Base-by-base conservation (phyloP, 1,139 yeast species). In the Kluyveromyces marxianus region DNA sequence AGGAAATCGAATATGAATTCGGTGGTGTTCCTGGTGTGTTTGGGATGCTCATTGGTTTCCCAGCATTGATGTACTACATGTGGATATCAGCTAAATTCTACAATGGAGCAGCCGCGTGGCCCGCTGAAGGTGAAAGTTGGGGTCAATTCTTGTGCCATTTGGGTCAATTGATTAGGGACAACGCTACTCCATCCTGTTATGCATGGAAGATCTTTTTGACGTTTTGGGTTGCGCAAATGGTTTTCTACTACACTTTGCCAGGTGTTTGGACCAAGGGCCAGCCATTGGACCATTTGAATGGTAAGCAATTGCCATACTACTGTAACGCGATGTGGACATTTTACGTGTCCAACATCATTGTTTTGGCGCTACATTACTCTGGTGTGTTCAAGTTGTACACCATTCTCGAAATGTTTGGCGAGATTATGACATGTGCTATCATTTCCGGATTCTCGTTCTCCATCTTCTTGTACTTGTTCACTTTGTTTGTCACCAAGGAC, bases 191-290 rank as follows among this genome's bases (percentile, higher is more conserved):
- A 27, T 71, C 86, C 3, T 57, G 65, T 46, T 70, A 72, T 46
- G 79, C 90, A 0, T 83, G 94, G 81, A 67, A 72, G 35, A 74
- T 85, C 46, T 92, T 89, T 65, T 72, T 83, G 53, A 69, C 76
- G 0, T 92, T 86, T 63, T 74, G 89, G 58, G 47, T 77, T n/a
- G 66, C 78, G 45, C 97, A 92, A 69, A 81, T 75, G 8, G 53
- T 76, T 25, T 83, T 89, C 57, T 92, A 92, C 67, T 80, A 85
- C 58, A 79, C 83, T n/a, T 73, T 90, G 58, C 98, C 98, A 4
- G 98, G 98, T 45, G 72, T 92, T 41, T 86, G 94, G 90, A 84
- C 96, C 37, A 83, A 88, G 66, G 98, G 98, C 38, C 95, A 88
- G 62, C 96, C 96, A 6, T 79, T 92, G 63, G 74, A 77, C 7